These are phyloP conservation scores for Arctium minus DNA, from an alignment of 129 eudicot species.

Conservation along the genomic window DNA sequence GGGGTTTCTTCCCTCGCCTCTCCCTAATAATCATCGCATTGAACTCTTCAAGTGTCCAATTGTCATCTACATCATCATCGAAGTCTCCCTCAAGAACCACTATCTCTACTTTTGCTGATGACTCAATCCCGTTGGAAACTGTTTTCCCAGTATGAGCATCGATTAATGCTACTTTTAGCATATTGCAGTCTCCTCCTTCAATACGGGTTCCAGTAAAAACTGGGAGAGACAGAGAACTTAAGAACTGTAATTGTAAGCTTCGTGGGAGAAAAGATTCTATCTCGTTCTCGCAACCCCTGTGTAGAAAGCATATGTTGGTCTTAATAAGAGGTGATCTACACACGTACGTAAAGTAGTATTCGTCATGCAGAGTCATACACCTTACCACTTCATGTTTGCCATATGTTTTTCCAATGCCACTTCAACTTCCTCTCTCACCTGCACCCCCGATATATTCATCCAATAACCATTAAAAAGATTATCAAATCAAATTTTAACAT, in stretches of 20 bases:
- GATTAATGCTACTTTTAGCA: slow-evolving; percentile 58
- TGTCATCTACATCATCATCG: slow-evolving; percentile 49
- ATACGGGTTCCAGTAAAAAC: slow-evolving; percentile 93
- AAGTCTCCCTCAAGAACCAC: slow-evolving; percentile 97
- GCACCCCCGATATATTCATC: slow-evolving; percentile 22
- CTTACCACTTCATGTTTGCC: slow-evolving; percentile 66
- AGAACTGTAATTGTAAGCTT: slow-evolving; percentile 60
- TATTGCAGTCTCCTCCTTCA: slow-evolving; percentile 76
- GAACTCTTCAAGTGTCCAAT: slow-evolving; percentile 77
- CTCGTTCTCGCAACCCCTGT: slow-evolving; percentile 58
- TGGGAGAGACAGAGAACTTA: slow-evolving; percentile 65
- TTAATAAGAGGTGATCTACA: neutral
- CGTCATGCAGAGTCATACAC: neutral
- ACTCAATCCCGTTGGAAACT: slow-evolving; percentile 50
- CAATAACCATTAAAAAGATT: neutral
- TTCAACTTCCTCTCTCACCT: slow-evolving; percentile 96
- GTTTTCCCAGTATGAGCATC: slow-evolving; percentile 60
- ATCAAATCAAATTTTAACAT: neutral
- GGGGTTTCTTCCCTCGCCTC: slow-evolving; percentile 87
- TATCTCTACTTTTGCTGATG: slow-evolving; percentile 77
- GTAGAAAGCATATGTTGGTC: neutral
- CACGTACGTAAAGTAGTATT: neutral
- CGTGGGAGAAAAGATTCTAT: slow-evolving; percentile 43
- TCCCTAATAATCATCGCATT: slow-evolving; percentile 63
- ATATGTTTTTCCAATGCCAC: slow-evolving; percentile 60